These are phyloP conservation scores for Xanthoparmelia taractica DNA, from an alignment of 495 filamentous ascomycete species.

Conservation along the genomic window DNA sequence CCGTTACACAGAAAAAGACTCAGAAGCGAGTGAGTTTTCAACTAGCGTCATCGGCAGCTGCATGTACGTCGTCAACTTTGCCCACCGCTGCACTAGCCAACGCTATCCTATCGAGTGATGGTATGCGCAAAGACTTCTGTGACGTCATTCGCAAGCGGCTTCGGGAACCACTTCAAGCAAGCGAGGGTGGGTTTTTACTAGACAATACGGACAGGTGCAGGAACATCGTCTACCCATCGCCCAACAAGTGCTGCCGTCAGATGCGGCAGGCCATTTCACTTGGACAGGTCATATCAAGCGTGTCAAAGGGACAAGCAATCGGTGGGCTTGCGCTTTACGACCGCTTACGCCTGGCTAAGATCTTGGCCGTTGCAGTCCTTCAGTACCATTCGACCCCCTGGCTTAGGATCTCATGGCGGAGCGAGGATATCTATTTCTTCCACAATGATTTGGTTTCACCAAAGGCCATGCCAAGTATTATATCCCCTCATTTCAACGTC, in stretches of 20 bases:
- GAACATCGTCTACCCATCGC: conserved; percentile 25
- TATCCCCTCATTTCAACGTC: conserved; percentile 30
- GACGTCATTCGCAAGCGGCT: conserved; percentile 20
- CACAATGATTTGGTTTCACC: background rate
- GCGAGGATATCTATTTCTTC: conserved; percentile 32
- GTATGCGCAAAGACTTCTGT: conserved; percentile 25
- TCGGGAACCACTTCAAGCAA: conserved; percentile 2
- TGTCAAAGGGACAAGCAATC: background rate
- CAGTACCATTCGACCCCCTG: conserved; percentile 36
- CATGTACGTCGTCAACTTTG: background rate
- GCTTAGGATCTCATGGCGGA: conserved; percentile 29
- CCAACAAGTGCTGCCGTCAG: conserved; percentile 2
- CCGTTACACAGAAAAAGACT: conserved; percentile 5
- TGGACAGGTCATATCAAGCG: conserved; percentile 15
- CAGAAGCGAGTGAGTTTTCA: conserved; percentile 22
- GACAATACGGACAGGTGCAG: conserved; percentile 19
- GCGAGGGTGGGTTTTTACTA: conserved; percentile 23
- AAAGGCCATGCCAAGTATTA: conserved; percentile 6
- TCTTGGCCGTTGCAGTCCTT: conserved; percentile 31
- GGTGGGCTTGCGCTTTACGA: conserved; percentile 22
- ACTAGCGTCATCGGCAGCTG: conserved; percentile 1
- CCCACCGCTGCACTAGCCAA: background rate
- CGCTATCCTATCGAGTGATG: conserved; percentile 11
- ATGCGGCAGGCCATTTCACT: conserved; percentile 18
- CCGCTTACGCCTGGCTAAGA: conserved; percentile 31